Base-by-base conservation (phyloP, 2,329 filamentous ascomycete species). In the Neofusicoccum ribis region DNA sequence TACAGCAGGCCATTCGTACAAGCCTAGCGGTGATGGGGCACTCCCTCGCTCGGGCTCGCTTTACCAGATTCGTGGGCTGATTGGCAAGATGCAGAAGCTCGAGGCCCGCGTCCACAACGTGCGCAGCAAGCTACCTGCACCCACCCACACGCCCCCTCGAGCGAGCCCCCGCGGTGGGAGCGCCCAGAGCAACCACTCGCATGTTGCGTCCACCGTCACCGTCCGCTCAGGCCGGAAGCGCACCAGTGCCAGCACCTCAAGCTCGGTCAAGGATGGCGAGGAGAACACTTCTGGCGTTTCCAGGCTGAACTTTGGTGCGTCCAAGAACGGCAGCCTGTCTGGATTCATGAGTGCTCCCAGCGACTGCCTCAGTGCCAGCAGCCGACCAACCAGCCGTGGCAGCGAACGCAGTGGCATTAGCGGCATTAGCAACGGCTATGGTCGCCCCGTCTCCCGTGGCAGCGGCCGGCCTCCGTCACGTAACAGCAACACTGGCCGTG, bases 21-120 rank as follows among this genome's bases (percentile, higher is more conserved):
- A 64, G 44, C 63, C 78, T 72, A 68, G 77, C 71, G 69, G 77
- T 75, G 59, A 84, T 86, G 31, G 81, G 83, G 62, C 88, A 84
- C 72, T 88, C 63, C 84, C 86, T 50, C 82, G 85, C 67, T 88
- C 87, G 36, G 85, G 86, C 68, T 98, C 95, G 1, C 86, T 99
- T 58, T 91, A 91, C 69, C 95, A 99, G 76, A 96, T 99, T 73
- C 92, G 94, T 69, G 91, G 90, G 36, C 88, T 99, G 69, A 97
- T 96, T 66, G 93, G 92, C 34, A 95, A 98, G 80, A 97, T 98
- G 93, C 92, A 97, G 78, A 91, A 92, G 70, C 88, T 99, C 67
- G 95, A 98, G 77, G 92, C 95, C 68, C 88, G 95, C 50, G 94
- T 99, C 9, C 93, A 98, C 67, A 92, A 90, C 27, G 95, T 90